Evolutionary conservation across 805 yeast genomes (phyloP).

Genomic region (Starmerella vaccinii): DNA sequence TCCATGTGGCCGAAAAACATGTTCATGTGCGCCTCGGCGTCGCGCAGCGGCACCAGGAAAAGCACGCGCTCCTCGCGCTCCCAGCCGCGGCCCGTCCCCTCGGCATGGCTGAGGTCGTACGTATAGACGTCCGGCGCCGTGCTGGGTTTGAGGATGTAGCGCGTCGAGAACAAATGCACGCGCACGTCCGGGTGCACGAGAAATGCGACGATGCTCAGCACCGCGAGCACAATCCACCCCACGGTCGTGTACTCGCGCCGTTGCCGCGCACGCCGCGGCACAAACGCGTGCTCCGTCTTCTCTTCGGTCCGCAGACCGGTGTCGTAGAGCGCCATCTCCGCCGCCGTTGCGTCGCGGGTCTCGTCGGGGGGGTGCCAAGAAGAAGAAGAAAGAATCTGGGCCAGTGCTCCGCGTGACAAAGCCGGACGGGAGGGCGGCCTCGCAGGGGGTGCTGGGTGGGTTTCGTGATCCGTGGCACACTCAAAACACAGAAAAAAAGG

Average conservation of each 20-base stretch:
- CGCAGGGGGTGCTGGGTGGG: too few relatives aligned
- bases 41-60: conserved; percentile 83
- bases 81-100: conserved; percentile 68
- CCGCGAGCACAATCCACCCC: background rate
- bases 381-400: background rate
- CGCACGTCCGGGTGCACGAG: conserved; percentile 15
- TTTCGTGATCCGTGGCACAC: background rate
- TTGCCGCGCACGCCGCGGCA: conserved; percentile 1
- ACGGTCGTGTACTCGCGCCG: background rate
- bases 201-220: conserved; percentile 15
- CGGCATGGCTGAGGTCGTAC: conserved; percentile 60
- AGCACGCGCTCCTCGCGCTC: conserved; percentile 65
- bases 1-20: conserved; percentile 77
- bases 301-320: conserved; percentile 3
- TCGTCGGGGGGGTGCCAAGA: background rate
- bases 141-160: conserved; percentile 13
- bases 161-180: conserved; percentile 9
- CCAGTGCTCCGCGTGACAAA: conserved; percentile 1
- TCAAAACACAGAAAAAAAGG: background rate
- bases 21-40: conserved; percentile 81
- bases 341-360: conserved; percentile 3
- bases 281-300: background rate
- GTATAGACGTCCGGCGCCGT: conserved; percentile 42
- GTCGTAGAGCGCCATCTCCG: conserved; percentile 5
- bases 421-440: background rate